Evolutionary conservation across 306 rosid genomes (phyloP).

Genomic region (Malus fusca): DNA sequence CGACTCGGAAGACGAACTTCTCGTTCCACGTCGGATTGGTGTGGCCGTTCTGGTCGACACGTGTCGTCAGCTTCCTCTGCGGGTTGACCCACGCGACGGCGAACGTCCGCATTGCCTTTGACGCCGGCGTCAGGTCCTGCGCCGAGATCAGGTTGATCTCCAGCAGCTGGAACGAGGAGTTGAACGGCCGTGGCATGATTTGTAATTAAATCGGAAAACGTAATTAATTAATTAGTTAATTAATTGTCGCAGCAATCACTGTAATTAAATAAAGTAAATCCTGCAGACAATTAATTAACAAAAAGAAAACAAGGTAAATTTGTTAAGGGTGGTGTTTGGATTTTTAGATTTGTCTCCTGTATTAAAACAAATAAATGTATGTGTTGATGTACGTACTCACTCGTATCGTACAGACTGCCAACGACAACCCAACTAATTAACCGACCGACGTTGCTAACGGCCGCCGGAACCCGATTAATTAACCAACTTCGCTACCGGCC

Average conservation of each 20-base stretch:
- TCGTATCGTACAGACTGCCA: not conserved
- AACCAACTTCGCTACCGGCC: not conserved
- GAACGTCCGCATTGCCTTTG: conserved; percentile 45
- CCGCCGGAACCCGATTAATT: not conserved
- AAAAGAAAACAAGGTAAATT: not conserved
- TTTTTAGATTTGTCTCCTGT: not conserved
- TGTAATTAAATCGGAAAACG: not conserved
- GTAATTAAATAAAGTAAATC: not conserved
- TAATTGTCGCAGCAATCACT: not conserved
- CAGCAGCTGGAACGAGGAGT: conserved; percentile 30
- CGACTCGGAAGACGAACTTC: conserved; percentile 64
- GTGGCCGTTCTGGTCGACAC: conserved; percentile 41
- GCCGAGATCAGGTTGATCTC: conserved; percentile 71
- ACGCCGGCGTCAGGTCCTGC: conserved; percentile 36
- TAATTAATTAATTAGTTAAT: not conserved
- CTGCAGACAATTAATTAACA: not conserved
- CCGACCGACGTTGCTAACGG: not conserved
- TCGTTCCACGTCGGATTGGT: conserved; percentile 75
- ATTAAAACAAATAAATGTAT: not conserved
- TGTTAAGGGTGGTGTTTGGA: not conserved
- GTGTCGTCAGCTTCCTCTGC: conserved; percentile 43
- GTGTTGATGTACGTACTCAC: not conserved
- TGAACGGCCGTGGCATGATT: not conserved
- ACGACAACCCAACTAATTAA: not conserved
- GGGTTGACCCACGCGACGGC: conserved; percentile 70